These are phyloP conservation scores for Ensete glaucum DNA, from an alignment of 176 grass and related monocot genomes.

Conservation along the genomic window DNA sequence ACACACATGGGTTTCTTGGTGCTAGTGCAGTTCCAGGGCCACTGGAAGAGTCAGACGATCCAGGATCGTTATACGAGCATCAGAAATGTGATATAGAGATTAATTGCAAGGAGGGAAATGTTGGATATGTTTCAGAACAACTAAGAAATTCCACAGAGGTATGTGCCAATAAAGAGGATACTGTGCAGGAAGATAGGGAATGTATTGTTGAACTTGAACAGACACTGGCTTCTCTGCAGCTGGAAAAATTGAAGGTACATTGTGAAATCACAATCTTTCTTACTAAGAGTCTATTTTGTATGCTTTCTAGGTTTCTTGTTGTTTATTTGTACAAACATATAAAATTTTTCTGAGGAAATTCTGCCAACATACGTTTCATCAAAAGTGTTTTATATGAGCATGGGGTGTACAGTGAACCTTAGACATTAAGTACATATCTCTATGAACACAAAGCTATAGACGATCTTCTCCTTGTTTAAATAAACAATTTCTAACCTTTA, in stretches of 20 bases:
- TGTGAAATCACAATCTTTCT: not conserved
- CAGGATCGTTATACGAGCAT: not conserved
- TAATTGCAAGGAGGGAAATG: not conserved
- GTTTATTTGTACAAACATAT: too few relatives aligned
- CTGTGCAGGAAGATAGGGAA: not conserved
- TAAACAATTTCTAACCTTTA: too few relatives aligned
- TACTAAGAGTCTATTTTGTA: too few relatives aligned
- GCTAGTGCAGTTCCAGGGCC: not conserved
- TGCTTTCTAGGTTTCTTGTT: too few relatives aligned
- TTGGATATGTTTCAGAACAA: not conserved
- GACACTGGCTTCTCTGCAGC: not conserved
- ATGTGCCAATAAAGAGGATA: not conserved
- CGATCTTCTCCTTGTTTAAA: too few relatives aligned
- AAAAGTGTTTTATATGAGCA: too few relatives aligned
- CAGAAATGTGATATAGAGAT: not conserved
- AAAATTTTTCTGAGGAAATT: too few relatives aligned
- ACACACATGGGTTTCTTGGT: not conserved
- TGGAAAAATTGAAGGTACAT: not conserved
- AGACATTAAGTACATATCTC: too few relatives aligned
- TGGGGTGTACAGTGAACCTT: too few relatives aligned
- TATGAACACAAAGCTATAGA: too few relatives aligned
- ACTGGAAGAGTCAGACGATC: not conserved
- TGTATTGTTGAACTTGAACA: constrained; percentile 7
- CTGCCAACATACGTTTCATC: too few relatives aligned
- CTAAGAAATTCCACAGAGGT: not conserved